A percentile compares a stretch with the other conserved stretches of the same genome.
Conservation (phyloP, 2,329 filamentous ascomycete genomes). For the Berkeleyomyces basicola region DNA sequence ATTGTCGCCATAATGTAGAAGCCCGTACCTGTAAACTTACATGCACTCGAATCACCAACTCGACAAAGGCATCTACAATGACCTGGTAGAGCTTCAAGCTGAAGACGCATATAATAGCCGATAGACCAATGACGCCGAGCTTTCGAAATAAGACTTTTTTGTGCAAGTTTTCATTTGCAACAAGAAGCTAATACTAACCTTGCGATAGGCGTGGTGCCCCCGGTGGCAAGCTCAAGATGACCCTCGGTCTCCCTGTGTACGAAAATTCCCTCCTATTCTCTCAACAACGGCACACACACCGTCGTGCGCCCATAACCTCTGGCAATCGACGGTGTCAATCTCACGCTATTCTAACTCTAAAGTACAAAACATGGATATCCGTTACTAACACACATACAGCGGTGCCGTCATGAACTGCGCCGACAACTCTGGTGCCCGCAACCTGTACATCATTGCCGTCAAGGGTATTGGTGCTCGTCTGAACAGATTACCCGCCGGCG, state of each 20-base stretch:
- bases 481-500: constrained; percentile 91
- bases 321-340: no score
- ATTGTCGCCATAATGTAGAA: no score
- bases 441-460: constrained; percentile 99
- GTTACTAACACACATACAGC: constrained; percentile 29
- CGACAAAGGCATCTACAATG: not conserved
- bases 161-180: not conserved
- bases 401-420: constrained; percentile 99
- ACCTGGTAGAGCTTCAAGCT: not conserved
- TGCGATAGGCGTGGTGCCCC: constrained; percentile 62
- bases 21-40: not conserved
- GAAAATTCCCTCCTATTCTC: constrained; percentile 20
- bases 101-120: no score
- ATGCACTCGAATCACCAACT: not conserved
- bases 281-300: not conserved
- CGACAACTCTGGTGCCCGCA: constrained; percentile 97
- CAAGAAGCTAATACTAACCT: constrained; percentile 21
- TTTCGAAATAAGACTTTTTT: constrained; percentile 4
- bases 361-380: not conserved
- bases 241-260: constrained; percentile 99
- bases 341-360: constrained; percentile 14
- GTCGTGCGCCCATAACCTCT: no score
- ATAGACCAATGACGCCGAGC: not conserved
- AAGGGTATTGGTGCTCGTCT: constrained; percentile 96
- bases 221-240: constrained; percentile 99